Percentiles rank a stretch among this genome's conserved stretches.
These are phyloP conservation scores for Penicillium coffeae DNA, from an alignment of 495 filamentous ascomycete genomes.

Conservation along the genomic window DNA sequence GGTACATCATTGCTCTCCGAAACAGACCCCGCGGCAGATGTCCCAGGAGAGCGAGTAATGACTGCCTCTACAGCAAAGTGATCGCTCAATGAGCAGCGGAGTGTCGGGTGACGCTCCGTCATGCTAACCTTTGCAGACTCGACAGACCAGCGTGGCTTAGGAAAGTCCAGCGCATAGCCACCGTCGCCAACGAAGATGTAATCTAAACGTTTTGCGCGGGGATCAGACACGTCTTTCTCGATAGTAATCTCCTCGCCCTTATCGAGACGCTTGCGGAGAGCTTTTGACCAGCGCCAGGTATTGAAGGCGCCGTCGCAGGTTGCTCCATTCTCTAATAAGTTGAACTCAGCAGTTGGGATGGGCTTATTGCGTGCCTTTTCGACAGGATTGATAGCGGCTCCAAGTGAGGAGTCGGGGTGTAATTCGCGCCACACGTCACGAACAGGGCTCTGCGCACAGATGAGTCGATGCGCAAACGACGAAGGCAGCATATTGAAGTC, in stretches of 20 bases:
- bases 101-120: conserved; percentile 74
- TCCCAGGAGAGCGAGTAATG: conserved; percentile 25
- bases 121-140: conserved; percentile 68
- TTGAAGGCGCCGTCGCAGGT: conserved; percentile 85
- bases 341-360: conserved; percentile 69
- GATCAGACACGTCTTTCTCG: conserved; percentile 60
- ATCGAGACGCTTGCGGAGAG: conserved; percentile 53
- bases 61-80: conserved; percentile 74
- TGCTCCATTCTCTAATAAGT: conserved; percentile 73
- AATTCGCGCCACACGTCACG: conserved; percentile 76
- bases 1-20: not conserved
- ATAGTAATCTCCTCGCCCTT: conserved; percentile 55
- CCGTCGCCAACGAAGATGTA: conserved; percentile 77
- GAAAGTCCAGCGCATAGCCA: conserved; percentile 29
- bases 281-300: conserved; percentile 87
- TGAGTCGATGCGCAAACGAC: conserved; percentile 80
- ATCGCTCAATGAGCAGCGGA: conserved; percentile 83
- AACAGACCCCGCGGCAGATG: not conserved
- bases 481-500: conserved; percentile 95
- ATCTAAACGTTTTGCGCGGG: conserved; percentile 80
- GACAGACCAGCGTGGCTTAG: conserved; percentile 57
- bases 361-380: conserved; percentile 49
- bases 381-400: conserved; percentile 57
- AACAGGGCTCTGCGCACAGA: conserved; percentile 74
- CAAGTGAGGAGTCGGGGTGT: conserved; percentile 76